Evolutionary conservation across 2,329 filamentous ascomycete species (phyloP), one percentile per base, ranked within the genome.

Genomic region (Dryadomyces quercus-mongolicae): DNA sequence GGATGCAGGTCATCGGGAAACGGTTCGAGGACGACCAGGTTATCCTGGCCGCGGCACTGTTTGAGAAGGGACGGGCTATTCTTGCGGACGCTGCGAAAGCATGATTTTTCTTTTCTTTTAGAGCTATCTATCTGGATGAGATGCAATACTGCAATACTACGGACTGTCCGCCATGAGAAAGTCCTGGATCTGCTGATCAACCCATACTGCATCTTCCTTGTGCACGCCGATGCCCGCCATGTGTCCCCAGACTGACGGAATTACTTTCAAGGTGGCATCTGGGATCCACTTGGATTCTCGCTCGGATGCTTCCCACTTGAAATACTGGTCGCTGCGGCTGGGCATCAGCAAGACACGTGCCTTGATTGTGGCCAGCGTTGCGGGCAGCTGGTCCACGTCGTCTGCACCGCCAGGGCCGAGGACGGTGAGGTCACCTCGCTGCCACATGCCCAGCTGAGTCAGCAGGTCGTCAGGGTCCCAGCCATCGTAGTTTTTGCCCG

Each of bases 291-390:
- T 49, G 65, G 91, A 82, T 62, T 93, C 88, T 54, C 84, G 82
- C 61, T 86, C 79, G 0, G 85, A 89, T 60, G 91, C 88, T 61
- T 91, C 86, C 0, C 86, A 85, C 52, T 87, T 85, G 60, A 93
- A 92, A 64, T 92, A 92, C 5, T 92, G 72, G 63, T 92, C 88
- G 0, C 85, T 90, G 64, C 86, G 81, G 21, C 74, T 70, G 0
- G 88, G 87, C 15, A 91, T 66, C 3, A 92, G 83, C 45, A 92
- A 68, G 0, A 79, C 82, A 61, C 82, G 87, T 1, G 86, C 83
- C 64, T 84, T 86, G 66, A 92, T 89, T 2, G 72, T 75, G 49
- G 74, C 71, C 78, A 92, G 75, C 0, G 84, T 81, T 53, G 76
- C 74, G 56, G 76, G 74, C 58, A 89, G 85, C 58, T 86, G 69